Evolutionary conservation across 2,329 filamentous ascomycete species (phyloP), one percentile per base, ranked within the genome.

Genomic region (Lachnellula subtilissima): DNA sequence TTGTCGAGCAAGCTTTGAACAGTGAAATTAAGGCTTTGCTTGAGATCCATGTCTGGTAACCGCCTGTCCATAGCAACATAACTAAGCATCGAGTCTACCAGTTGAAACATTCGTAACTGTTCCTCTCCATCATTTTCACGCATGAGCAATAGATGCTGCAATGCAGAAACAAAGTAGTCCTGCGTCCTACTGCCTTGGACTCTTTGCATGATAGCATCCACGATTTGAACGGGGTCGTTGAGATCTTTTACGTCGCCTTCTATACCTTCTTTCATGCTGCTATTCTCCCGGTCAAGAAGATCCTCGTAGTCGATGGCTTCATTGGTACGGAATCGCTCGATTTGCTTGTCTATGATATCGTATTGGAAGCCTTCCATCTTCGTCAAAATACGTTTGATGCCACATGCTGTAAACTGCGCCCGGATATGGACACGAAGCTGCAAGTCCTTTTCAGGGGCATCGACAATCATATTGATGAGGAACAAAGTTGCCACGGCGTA

Each of bases 361-460:
- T 97, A 99, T 73, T 97, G 92, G 77, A 99, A 97, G 45, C 84
- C 89, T 73, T 96, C 92, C 94, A 97, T 97, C 81, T 97, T 99
- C 64, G 81, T 87, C 73, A 97, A 77, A 66, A 97, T 89, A 56
- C 94, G 87, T 78, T 92, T 95, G 80, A 97, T 91, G 55, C 94
- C 94, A 73, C 91, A 96, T 71, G 89, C 91, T 67, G 89, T 96
- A 70, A 99, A 97, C 72, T 97, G 94, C 23, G 94, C 93, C 61
- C 94, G 84, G 68, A 97, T 92, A 73, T 97, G 94, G 71, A 95
- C 89, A 70, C 94, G 85, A 61, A 97, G 77, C 74, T 96, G 90
- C 63, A 99, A 77, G 69, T 99, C 94, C 65, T 84, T 83, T 69
- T 95, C 89, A 0, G 92, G 88, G 3, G 91, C 90, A 73, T 97